Base-by-base conservation (phyloP, 2,329 filamentous ascomycete species). In the Grosmannia clavigera region DNA sequence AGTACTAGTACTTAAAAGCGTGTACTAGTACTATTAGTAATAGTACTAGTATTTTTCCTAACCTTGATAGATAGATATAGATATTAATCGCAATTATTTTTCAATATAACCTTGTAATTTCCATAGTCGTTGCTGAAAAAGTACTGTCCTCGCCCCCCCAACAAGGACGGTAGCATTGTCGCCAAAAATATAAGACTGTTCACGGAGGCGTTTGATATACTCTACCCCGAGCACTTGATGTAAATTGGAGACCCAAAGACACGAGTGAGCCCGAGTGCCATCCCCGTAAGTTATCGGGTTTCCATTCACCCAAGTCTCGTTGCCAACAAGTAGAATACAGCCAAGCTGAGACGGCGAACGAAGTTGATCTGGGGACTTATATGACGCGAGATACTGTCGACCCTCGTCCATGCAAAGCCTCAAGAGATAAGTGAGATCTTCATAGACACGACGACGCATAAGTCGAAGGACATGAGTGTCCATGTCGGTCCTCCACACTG, bases 401-500 rank as follows among this genome's bases (percentile, higher is more conserved):
- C 60, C 64, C 0, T 66, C 55, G 1, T 66, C 59, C 16, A 67
- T 64, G 55, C 69, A 69, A 12, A 73, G 63, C 1, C 61, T 58
- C 0, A 71, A 68, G 3, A 78, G 64, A 62, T 75, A 69, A 5
- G 76, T 59, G 12, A 87, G 68, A 0, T 76, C 70, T 25, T 79
- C 73, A 1, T 75, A 70, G 22, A 79, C 72, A 1, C 74, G 70
- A 5, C 74, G 69, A 5, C 80, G 77, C 70, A 85, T 72, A 61
- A 78, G 70, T 6, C 74, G 68, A 4, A 85, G 70, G 0, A 87
- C 66, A 31, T 80, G 72, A 0, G 72, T 69, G 40, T 77, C 73
- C 82, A 86, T 87, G 64, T 84, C 81, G 5, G 70, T 50, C 35
- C 82, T 76, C 77, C 76, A 82, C 29, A 73, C 69, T 10, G 71